These are phyloP conservation scores for Aspergillus homomorphus DNA, from an alignment of 495 filamentous ascomycete genomes.

Conservation along the genomic window DNA sequence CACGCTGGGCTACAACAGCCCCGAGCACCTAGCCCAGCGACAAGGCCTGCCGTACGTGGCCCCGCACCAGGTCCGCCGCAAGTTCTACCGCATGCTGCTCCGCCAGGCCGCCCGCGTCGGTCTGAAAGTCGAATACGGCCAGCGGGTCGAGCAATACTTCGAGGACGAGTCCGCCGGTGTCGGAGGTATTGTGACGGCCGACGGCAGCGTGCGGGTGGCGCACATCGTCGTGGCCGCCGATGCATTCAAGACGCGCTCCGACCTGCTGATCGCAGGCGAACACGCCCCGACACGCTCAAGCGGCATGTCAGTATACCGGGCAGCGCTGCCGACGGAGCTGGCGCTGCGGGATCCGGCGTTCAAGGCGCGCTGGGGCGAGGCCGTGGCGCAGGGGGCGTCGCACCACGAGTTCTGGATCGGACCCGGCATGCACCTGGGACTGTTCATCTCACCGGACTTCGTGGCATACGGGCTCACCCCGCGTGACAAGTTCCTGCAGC, in stretches of 20 bases:
- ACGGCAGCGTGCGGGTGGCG: conserved; percentile 44
- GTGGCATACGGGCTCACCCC: conserved; percentile 2
- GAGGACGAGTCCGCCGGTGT: conserved; percentile 41
- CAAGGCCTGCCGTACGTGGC: conserved; percentile 14
- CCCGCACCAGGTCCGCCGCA: conserved; percentile 45
- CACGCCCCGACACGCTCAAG: conserved; percentile 12
- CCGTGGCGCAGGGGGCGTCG: neutral
- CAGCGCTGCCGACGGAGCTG: conserved; percentile 14
- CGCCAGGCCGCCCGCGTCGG: conserved; percentile 48
- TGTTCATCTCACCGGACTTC: conserved; percentile 10
- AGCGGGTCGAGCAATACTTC: conserved; percentile 45
- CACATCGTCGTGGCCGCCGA: conserved; percentile 57
- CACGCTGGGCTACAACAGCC: conserved; percentile 14
- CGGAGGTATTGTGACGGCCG: conserved; percentile 42
- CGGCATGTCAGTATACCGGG: conserved; percentile 20
- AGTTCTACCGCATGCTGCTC: conserved; percentile 55
- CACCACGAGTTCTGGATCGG: conserved; percentile 21
- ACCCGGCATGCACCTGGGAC: conserved; percentile 18
- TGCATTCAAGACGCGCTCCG: conserved; percentile 49
- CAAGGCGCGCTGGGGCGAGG: conserved; percentile 12
- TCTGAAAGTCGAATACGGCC: conserved; percentile 49
- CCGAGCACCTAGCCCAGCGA: conserved; percentile 36
- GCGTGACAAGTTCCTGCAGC: neutral
- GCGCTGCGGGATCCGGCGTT: conserved; percentile 17
- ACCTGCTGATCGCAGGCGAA: conserved; percentile 37